These are phyloP conservation scores for Arctostaphylos glauca DNA, from an alignment of 148 eudicot species.

Conservation along the genomic window DNA sequence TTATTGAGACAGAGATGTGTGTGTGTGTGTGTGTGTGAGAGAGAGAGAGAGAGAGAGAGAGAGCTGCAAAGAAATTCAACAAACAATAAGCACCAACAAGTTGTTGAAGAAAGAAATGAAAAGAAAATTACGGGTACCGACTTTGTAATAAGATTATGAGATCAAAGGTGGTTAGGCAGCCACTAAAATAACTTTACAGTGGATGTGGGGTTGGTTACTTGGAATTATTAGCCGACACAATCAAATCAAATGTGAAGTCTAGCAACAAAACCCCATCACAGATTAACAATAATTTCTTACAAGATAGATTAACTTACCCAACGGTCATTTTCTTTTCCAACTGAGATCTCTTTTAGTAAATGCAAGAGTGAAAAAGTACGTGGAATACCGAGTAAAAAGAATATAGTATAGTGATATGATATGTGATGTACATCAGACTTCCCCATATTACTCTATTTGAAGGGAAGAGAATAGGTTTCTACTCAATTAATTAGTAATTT, in stretches of 20 bases:
- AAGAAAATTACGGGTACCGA: background rate
- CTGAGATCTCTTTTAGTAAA: no score
- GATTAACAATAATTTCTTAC: background rate
- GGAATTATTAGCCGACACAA: constrained; percentile 14
- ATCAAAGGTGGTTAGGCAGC: background rate
- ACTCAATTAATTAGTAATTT: no score
- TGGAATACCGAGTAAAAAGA: no score
- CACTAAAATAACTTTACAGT: background rate
- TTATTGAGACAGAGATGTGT: background rate
- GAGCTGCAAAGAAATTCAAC: background rate
- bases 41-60: background rate
- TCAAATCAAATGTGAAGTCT: background rate
- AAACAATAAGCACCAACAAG: background rate
- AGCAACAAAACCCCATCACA: background rate
- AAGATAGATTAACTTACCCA: background rate
- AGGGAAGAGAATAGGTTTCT: no score
- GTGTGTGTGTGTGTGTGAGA: background rate
- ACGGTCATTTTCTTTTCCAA: no score
- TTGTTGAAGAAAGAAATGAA: constrained; percentile 4
- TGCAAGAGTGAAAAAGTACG: no score
- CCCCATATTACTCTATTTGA: no score
- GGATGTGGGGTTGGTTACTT: constrained; percentile 4
- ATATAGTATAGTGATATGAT: no score
- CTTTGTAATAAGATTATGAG: background rate
- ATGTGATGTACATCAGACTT: no score